Base-by-base conservation (phyloP, 2,329 filamentous ascomycete genomes). In the Colletotrichum zoysiae region DNA sequence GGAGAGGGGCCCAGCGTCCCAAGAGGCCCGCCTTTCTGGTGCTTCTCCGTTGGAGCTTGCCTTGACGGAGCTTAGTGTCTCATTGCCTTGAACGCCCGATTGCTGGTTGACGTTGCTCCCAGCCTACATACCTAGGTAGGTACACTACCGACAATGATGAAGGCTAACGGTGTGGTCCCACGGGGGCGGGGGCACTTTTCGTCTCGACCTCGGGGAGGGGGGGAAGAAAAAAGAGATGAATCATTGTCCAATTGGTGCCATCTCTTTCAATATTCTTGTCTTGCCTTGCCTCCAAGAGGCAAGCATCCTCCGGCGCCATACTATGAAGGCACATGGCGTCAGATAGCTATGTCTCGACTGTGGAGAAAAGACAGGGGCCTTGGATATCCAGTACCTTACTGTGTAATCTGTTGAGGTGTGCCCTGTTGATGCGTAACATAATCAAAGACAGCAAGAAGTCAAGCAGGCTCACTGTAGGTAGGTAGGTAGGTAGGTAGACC, bases 61-160 rank as follows among this genome's bases (percentile, higher is more conserved):
- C 59, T 69, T 14, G 9, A 50, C 46, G 33, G 46, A 55, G 69
- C 42, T 48, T 64, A 71, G 69, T 64, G 26, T 68, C 42, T 58
- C n/a, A 44, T 58, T 51, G 64, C 40, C 51, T 44, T 30, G 65
- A 71, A 50, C 46, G 46, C 55, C 53, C 69, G 69, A 65, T 69
- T 50, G 69, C 60, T 71, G 69, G 69, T 44, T 23, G 65, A 38
- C 38, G 11, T n/a, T 38, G 33, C 50, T 51, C 14, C 58, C n/a
- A 30, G 30, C 30, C 30, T 30, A 30, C 30, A 30, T 30, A n/a
- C n/a, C n/a, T n/a, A n/a, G n/a, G n/a, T n/a, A n/a, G n/a, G n/a
- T n/a, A 30, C 30, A 30, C 30, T 30, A 38, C 35, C 9, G 7
- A 26, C 55, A 14, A 57, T 57, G 56, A 61, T 40, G 50, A 59